A percentile compares a stretch with the other conserved stretches of the same genome.
Conservation (phyloP, 805 yeast species). For the Starmera amethionina region DNA sequence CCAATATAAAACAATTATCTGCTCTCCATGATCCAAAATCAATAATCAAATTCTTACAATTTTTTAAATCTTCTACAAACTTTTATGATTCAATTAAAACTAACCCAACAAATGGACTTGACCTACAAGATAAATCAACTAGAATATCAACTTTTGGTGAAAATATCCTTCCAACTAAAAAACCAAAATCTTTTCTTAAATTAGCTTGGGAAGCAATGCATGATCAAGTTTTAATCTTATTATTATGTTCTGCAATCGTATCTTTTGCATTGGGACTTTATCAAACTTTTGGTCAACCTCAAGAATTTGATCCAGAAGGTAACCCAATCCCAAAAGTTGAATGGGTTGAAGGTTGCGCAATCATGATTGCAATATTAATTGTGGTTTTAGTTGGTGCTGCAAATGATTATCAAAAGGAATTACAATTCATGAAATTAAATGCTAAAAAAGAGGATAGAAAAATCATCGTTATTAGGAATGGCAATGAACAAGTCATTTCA, state of each 20-base stretch:
- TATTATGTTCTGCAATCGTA: conserved; percentile 78
- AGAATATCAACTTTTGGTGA: conserved; percentile 51
- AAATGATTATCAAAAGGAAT: conserved; percentile 95
- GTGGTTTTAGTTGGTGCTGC: conserved; percentile 90
- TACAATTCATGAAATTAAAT: conserved; percentile 82
- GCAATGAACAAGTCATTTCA: conserved; percentile 56
- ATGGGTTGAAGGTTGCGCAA: conserved; percentile 99
- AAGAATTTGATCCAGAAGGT: conserved; percentile 72
- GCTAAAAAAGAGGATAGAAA: conserved; percentile 80
- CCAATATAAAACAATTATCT: conserved; percentile 26
- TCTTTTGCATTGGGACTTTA: conserved; percentile 87
- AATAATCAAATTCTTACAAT: conserved; percentile 18
- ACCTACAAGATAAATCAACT: conserved; percentile 20
- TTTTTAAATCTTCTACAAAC: conserved; percentile 6
- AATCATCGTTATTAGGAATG: conserved; percentile 66
- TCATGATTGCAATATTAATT: conserved; percentile 79
- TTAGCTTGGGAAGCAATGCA: conserved; percentile 79
- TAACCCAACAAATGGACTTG: conserved; percentile 31
- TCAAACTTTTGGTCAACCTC: conserved; percentile 81
- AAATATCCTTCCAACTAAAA: conserved; percentile 62
- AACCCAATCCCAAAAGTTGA: conserved; percentile 73
- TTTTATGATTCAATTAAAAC: conserved; percentile 26
- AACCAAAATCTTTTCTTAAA: conserved; percentile 55
- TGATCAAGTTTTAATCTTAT: conserved; percentile 80
- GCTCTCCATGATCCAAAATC: conserved; percentile 58